phyloP scores from a whole-genome alignment of 2,329 filamentous ascomycete species.

The Beauveria brongniartii region DNA sequence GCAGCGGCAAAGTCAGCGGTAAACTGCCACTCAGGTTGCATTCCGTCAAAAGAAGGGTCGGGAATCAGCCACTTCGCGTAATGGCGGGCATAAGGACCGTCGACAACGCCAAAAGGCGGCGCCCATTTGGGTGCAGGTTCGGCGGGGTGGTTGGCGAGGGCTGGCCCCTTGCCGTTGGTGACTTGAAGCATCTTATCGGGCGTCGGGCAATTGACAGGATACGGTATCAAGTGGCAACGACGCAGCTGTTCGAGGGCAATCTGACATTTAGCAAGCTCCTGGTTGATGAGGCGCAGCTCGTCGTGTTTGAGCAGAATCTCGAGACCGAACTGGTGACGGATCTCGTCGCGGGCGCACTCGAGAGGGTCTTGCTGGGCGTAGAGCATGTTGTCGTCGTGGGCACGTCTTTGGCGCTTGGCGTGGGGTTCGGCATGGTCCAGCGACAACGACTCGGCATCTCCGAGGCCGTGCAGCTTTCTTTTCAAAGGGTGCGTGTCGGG shows the following conservation, averaged over 20 bases:
- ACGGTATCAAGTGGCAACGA: conserved; percentile 86
- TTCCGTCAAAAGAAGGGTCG: conserved; percentile 76
- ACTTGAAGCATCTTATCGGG: conserved; percentile 62
- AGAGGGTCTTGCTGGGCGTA: conserved; percentile 17
- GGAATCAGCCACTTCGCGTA: conserved; percentile 94
- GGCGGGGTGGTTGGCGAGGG: conserved; percentile 53
- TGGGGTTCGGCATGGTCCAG: conserved; percentile 20
- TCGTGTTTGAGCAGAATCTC: conserved; percentile 93
- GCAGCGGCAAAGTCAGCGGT: conserved; percentile 33
- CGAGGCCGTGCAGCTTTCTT: conserved; percentile 30
- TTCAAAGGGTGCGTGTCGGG: conserved; percentile 28
- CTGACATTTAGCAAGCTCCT: conserved; percentile 94
- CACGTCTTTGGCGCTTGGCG: conserved; percentile 34
- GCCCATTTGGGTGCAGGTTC: conserved; percentile 67
- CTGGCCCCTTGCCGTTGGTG: conserved; percentile 64
- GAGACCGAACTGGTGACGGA: conserved; percentile 81
- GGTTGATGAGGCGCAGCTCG: conserved; percentile 87
- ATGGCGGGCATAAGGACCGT: conserved; percentile 89
- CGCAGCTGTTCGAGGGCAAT: conserved; percentile 87
- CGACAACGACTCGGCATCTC: conserved; percentile 21
- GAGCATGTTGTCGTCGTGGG: conserved; percentile 1
- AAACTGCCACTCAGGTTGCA: conserved; percentile 39
- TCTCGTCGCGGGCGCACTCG: conserved; percentile 57
- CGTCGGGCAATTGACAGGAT: conserved; percentile 62
- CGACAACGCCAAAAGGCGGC: conserved; percentile 80